Evolutionary conservation across 805 yeast genomes (phyloP).

Genomic region (Yamadazyma insecticola): DNA sequence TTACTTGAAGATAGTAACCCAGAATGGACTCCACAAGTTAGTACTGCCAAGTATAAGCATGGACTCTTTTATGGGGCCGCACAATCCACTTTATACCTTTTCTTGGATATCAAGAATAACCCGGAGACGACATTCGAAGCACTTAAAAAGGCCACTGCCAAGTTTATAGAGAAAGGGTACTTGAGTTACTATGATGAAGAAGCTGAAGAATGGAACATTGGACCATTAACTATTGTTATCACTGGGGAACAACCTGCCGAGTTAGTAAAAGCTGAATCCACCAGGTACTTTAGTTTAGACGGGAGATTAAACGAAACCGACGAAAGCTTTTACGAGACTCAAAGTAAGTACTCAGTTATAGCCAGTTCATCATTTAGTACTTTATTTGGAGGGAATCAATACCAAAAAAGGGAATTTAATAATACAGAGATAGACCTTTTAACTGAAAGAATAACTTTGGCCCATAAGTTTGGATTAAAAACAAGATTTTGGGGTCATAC

Average conservation of each 20-base stretch:
- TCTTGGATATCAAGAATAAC: constrained; percentile 59
- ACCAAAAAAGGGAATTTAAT: constrained; percentile 19
- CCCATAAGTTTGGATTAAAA: constrained; percentile 47
- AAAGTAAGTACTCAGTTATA: constrained; percentile 29
- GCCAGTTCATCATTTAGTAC: constrained; percentile 40
- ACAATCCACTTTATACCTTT: constrained; percentile 52
- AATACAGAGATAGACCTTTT: constrained; percentile 26
- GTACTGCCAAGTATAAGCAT: constrained; percentile 14
- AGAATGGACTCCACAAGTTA: constrained; percentile 10
- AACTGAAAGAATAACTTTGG: constrained; percentile 24
- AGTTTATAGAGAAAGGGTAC: constrained; percentile 47
- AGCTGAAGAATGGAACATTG: constrained; percentile 29
- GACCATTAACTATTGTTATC: constrained; percentile 59
- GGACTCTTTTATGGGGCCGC: constrained; percentile 40
- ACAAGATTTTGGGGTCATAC: constrained; percentile 73
- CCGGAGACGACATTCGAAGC: constrained; percentile 44
- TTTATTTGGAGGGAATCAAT: constrained; percentile 20
- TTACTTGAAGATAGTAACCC: constrained; percentile 49
- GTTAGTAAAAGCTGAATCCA: constrained; percentile 18
- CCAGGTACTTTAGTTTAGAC: constrained; percentile 44
- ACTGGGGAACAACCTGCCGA: constrained; percentile 63
- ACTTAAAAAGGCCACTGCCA: constrained; percentile 42
- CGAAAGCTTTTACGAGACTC: constrained; percentile 17
- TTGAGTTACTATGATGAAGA: constrained; percentile 44
- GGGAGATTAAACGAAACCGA: constrained; percentile 39